Percentiles rank a stretch among this genome's conserved stretches.
Evolutionary conservation across 2,329 filamentous ascomycete genomes (phyloP).

Genomic region (Lachnellula arida): DNA sequence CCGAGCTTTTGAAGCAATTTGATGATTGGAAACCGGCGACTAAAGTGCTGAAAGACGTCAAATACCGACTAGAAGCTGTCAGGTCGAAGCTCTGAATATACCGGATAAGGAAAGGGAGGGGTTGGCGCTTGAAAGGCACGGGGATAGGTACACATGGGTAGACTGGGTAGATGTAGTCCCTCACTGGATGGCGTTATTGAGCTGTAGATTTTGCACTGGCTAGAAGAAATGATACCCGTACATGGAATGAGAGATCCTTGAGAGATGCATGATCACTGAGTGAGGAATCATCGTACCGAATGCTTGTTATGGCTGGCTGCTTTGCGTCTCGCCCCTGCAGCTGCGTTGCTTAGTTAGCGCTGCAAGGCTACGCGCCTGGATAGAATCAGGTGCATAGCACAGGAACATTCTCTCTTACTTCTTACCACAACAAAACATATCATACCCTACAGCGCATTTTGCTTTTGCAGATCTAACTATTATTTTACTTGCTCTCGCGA

Average conservation of each 20-base stretch:
- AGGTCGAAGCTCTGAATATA: slow-evolving; percentile 63
- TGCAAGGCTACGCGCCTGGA: too few relatives aligned
- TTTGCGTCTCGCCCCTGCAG: too few relatives aligned
- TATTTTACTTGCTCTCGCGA: background rate
- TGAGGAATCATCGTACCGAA: too few relatives aligned
- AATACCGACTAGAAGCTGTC: slow-evolving; percentile 88
- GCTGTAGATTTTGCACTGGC: background rate
- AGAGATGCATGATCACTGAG: too few relatives aligned
- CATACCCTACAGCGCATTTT: background rate
- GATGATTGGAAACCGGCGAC: slow-evolving; percentile 88
- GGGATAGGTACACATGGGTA: background rate
- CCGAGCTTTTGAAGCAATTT: slow-evolving; percentile 77
- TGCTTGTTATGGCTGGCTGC: too few relatives aligned
- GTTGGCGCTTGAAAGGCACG: background rate
- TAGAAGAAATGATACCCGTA: slow-evolving; percentile 2
- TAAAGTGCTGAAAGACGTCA: slow-evolving; percentile 92
- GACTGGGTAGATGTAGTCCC: background rate
- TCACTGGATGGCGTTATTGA: background rate
- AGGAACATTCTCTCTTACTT: too few relatives aligned
- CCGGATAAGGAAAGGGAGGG: background rate
- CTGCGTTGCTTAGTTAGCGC: too few relatives aligned
- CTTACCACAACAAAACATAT: background rate
- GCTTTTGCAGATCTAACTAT: background rate
- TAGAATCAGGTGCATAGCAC: background rate
- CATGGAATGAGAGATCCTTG: background rate